Conservation (phyloP, 768 basidiomycete species). For the Tephrocybe sp. region DNA sequence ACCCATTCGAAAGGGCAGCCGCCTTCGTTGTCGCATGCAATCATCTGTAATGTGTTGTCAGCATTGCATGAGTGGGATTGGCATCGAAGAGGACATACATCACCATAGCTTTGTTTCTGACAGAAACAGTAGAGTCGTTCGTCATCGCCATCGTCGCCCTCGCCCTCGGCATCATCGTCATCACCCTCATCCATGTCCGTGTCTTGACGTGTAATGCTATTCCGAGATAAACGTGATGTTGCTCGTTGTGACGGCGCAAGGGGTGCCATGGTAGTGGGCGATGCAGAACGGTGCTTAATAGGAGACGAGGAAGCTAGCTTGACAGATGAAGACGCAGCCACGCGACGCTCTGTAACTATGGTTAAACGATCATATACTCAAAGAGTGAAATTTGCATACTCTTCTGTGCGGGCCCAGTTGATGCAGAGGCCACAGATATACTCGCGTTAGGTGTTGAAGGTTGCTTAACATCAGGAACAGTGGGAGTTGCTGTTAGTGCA, state of each 20-base stretch:
- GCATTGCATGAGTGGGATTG: neutral
- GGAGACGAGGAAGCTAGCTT: slow-evolving; percentile 38
- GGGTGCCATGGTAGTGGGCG: slow-evolving; percentile 35
- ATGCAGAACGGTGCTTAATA: slow-evolving; percentile 41
- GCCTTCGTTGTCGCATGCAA: slow-evolving; percentile 68
- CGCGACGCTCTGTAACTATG: slow-evolving; percentile 36
- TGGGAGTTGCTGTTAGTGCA: slow-evolving; percentile 33
- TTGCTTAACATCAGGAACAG: slow-evolving; percentile 25
- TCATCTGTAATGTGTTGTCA: slow-evolving; percentile 45
- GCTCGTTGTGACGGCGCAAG: slow-evolving; percentile 31
- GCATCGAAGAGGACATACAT: slow-evolving; percentile 32
- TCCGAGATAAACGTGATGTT: slow-evolving; percentile 46
- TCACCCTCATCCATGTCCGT: slow-evolving; percentile 38
- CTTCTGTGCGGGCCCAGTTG: slow-evolving; percentile 34
- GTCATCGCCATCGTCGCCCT: slow-evolving; percentile 44
- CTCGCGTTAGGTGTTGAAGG: slow-evolving; percentile 19
- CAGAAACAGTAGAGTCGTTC: slow-evolving; percentile 51
- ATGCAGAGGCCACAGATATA: slow-evolving; percentile 17
- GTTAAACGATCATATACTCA: neutral
- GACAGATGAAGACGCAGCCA: slow-evolving; percentile 40
- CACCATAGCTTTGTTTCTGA: slow-evolving; percentile 47
- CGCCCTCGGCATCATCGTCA: slow-evolving; percentile 39
- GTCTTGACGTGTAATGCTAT: slow-evolving; percentile 34
- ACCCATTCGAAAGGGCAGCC: slow-evolving; percentile 72
- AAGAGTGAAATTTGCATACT: slow-evolving; percentile 27